Evolutionary conservation across 495 filamentous ascomycete species (phyloP), one percentile per base, ranked within the genome.

Genomic region (Podospora bellae-mahoneyi): DNA sequence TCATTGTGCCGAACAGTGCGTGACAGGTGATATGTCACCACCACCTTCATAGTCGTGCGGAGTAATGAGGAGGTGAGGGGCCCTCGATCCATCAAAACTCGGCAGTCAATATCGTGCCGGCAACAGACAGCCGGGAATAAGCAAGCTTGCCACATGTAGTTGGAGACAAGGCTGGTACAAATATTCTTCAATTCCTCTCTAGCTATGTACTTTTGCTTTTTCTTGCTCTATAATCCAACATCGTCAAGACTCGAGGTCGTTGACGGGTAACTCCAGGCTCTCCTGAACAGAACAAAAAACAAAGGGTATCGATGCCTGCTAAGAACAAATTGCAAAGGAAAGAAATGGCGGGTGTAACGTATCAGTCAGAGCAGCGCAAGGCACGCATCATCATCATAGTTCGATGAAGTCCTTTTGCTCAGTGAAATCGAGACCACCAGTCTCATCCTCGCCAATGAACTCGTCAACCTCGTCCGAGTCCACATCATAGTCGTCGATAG

Each of bases 391-490:
- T 78, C 72, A 78, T 78, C 72, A 79, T 56, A 84, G 77, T 39
- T 74, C 74, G 73, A 84, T 83, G 70, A 78, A 84, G 69, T 84
- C 82, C 74, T 75, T 76, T 66, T 82, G 82, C 64, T 80, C 75
- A 23, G 73, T 71, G 66, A 83, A 77, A 48, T 81, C 79, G 64
- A 77, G 72, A 56, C 79, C 78, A 30, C 75, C 73, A 59, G 66
- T 60, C 19, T 79, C 81, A 64, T 81, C 78, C 60, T 78, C 76
- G 68, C 80, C 81, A 69, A 84, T 78, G 72, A 92, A 88, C 76
- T 96, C 92, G 60, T 91, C 90, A 64, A 94, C 85, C 63, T 88
- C 89, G 73, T 96, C 94, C 34, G 92, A 97, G 78, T 96, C 94
- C 75, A 96, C 85, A 78, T 97, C 94, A 75, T 96, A 89, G 73